phyloP scores from a whole-genome alignment of 2,329 filamentous ascomycete species.

The Sclerotinia borealis region DNA sequence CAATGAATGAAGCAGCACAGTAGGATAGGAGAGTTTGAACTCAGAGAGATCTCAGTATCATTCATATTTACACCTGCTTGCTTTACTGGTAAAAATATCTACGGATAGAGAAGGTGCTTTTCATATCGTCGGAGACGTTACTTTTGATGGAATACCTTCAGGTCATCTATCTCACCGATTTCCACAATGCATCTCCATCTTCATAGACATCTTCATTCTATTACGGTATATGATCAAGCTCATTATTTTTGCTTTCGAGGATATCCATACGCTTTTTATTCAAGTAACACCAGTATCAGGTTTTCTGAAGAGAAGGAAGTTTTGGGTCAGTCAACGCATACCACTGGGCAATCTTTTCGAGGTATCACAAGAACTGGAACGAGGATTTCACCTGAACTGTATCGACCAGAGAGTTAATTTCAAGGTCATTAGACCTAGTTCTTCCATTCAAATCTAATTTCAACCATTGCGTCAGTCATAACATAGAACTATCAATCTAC shows the following conservation, averaged over 20 bases:
- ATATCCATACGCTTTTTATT: not conserved
- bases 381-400: not conserved
- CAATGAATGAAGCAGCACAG: not conserved
- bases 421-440: not conserved
- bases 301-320: not conserved
- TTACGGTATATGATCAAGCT: slow-evolving; percentile 21
- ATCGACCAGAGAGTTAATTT: not conserved
- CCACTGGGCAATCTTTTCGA: not conserved
- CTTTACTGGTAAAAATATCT: too few relatives aligned
- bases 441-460: not conserved
- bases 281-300: not conserved
- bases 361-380: not conserved
- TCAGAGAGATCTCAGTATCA: too few relatives aligned
- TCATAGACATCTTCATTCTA: slow-evolving; percentile 21
- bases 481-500: not conserved
- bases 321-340: not conserved
- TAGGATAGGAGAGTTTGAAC: not conserved
- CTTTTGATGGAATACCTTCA: slow-evolving; percentile 23
- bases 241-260: not conserved
- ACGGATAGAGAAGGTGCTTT: slow-evolving; percentile 21
- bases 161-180: slow-evolving; percentile 16
- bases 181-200: slow-evolving; percentile 23
- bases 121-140: slow-evolving; percentile 21
- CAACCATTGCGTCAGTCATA: not conserved
- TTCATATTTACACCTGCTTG: too few relatives aligned